Evolutionary conservation across 2,329 filamentous ascomycete genomes (phyloP).

Genomic region (Aspergillus terreus): DNA sequence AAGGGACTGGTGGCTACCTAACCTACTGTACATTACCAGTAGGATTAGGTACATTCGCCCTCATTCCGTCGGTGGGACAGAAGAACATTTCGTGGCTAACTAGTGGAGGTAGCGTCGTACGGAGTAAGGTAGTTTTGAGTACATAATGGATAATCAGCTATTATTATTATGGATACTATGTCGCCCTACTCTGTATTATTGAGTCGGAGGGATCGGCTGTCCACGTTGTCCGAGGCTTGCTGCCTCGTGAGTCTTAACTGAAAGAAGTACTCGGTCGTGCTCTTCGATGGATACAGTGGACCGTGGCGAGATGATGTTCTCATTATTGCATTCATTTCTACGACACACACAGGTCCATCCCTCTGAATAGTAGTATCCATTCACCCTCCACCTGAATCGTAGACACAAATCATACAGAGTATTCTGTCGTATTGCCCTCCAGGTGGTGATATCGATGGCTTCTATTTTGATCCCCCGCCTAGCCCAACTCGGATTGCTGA

Average conservation of each 20-base stretch:
- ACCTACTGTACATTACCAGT: too few relatives aligned
- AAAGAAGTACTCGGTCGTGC: background rate
- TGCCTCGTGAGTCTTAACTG: background rate
- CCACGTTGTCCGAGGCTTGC: background rate
- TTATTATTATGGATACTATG: background rate
- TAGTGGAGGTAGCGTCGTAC: background rate
- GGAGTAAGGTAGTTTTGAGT: background rate
- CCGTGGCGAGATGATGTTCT: background rate
- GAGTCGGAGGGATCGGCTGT: background rate
- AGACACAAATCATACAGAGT: background rate
- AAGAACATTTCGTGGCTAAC: background rate
- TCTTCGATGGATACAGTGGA: background rate
- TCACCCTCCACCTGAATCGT: background rate
- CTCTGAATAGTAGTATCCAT: background rate
- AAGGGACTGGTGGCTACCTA: constrained; percentile 11
- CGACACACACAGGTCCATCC: too few relatives aligned
- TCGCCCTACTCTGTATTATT: background rate
- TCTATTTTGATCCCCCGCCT: background rate
- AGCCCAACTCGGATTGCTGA: background rate
- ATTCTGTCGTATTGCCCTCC: background rate
- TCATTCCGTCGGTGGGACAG: background rate
- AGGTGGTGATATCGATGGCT: background rate
- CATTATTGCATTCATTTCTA: background rate
- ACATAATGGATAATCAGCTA: background rate
- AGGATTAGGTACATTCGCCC: background rate